phyloP scores from a whole-genome alignment of 306 rosid species.

The Bauhinia variegata region DNA sequence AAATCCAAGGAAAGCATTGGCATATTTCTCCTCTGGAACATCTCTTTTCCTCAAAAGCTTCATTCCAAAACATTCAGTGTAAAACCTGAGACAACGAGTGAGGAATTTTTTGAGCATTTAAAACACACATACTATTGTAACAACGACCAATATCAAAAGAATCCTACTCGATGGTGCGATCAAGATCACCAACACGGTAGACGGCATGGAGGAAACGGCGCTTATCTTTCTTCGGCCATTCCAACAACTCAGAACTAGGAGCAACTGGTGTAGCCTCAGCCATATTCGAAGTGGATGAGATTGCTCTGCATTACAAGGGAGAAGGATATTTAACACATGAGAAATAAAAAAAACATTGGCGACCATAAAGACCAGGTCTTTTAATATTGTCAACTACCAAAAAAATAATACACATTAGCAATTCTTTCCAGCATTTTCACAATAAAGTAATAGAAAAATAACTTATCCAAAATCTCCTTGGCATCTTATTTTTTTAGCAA shows the following conservation, averaged over 20 bases:
- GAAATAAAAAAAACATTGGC: conserved; percentile 24
- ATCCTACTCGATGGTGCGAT: conserved; percentile 86
- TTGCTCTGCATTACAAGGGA: conserved; percentile 34
- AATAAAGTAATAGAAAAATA: no score
- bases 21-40: conserved; percentile 81
- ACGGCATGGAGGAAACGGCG: conserved; percentile 90
- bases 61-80: conserved; percentile 89
- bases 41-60: conserved; percentile 82
- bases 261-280: conserved; percentile 67
- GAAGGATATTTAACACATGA: neutral
- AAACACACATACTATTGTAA: conserved; percentile 8
- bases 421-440: no score
- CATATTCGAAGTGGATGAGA: conserved; percentile 48
- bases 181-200: conserved; percentile 97
- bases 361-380: neutral
- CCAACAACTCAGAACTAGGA: conserved; percentile 67
- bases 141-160: neutral
- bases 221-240: conserved; percentile 86
- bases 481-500: no score
- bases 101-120: conserved; percentile 13
- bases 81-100: conserved; percentile 58
- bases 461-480: no score
- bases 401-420: no score
- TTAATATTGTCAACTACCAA: no score
- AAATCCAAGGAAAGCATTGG: conserved; percentile 92